Percentiles rank a stretch among this genome's conserved stretches.
Evolutionary conservation across 2,329 filamentous ascomycete genomes (phyloP).

Genomic region (Aspergillus caelatus): DNA sequence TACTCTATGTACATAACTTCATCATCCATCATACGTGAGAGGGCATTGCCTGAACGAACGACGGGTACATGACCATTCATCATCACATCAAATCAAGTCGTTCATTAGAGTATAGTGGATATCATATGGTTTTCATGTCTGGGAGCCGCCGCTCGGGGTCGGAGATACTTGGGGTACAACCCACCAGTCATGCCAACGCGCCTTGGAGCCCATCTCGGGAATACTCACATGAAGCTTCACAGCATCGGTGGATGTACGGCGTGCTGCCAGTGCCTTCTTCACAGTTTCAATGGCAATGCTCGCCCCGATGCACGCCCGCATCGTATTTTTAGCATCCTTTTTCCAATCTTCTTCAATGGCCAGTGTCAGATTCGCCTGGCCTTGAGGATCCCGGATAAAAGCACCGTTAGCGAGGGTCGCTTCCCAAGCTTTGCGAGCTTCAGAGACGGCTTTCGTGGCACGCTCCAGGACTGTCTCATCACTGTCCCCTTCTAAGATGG

Average conservation of each 20-base stretch:
- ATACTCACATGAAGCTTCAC: conserved; percentile 40
- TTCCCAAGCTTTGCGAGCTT: conserved; percentile 49
- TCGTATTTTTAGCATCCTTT: conserved; percentile 59
- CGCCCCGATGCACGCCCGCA: conserved; percentile 72
- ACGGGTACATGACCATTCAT: neutral
- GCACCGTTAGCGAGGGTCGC: conserved; percentile 43
- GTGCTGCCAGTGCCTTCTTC: conserved; percentile 56
- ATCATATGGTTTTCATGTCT: conserved; percentile 15
- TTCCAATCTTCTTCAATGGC: conserved; percentile 65
- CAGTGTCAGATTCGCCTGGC: conserved; percentile 39
- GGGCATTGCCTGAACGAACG: neutral
- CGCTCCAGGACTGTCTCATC: conserved; percentile 45
- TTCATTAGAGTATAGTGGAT: neutral
- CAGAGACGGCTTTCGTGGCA: conserved; percentile 40
- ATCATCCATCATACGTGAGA: conserved; percentile 6
- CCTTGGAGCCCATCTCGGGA: conserved; percentile 41
- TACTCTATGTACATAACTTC: conserved; percentile 13
- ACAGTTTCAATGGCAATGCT: conserved; percentile 65
- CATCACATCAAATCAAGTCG: neutral
- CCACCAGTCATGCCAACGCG: conserved; percentile 51
- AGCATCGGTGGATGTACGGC: neutral
- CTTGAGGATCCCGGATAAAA: conserved; percentile 28
- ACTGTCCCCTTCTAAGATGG: conserved; percentile 47
- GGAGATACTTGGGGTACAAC: conserved; percentile 44
- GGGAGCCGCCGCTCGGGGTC: conserved; percentile 6